Evolutionary conservation across 2,329 filamentous ascomycete genomes (phyloP).

Genomic region (Penicillium sp.): DNA sequence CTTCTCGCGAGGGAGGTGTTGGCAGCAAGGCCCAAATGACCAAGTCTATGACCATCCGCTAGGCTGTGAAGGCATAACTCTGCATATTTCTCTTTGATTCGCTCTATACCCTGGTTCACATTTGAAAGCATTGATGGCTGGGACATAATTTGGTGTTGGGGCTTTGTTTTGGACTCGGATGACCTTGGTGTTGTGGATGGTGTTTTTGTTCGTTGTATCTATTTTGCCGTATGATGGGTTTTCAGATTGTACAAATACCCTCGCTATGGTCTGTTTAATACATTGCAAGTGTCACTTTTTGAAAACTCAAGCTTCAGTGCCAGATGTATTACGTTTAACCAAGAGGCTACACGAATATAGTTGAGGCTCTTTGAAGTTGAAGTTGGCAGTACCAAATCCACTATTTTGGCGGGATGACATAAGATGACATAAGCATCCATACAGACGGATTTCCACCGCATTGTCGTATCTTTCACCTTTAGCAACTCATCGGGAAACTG

Average conservation of each 20-base stretch:
- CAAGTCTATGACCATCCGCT: slow-evolving; percentile 95
- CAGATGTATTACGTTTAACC: too few species aligned
- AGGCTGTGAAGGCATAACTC: slow-evolving; percentile 34
- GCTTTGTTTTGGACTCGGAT: slow-evolving; percentile 2
- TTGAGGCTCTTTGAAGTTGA: too few species aligned
- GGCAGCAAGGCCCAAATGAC: slow-evolving; percentile 80
- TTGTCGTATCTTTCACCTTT: slow-evolving; percentile 39
- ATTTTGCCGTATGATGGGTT: slow-evolving; percentile 17
- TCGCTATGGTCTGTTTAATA: slow-evolving; percentile 5
- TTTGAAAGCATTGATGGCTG: slow-evolving; percentile 24
- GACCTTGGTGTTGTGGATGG: slow-evolving; percentile 7
- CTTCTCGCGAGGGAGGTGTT: slow-evolving; percentile 65
- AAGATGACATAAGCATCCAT: slow-evolving; percentile 36
- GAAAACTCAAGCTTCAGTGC: too few species aligned
- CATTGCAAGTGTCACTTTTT: neutral
- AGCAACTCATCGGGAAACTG: slow-evolving; percentile 31
- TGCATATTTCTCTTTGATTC: slow-evolving; percentile 3
- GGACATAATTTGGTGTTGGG: slow-evolving; percentile 20
- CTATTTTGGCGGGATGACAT: slow-evolving; percentile 2
- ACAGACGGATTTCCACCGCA: slow-evolving; percentile 40
- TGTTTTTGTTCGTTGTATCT: slow-evolving; percentile 19
- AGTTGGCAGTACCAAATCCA: too few species aligned
- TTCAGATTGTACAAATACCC: slow-evolving; percentile 23
- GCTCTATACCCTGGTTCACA: slow-evolving; percentile 24
- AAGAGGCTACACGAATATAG: too few species aligned